Evolutionary conservation across 2,329 filamentous ascomycete species (phyloP).

Genomic region (Lasiodiplodia sp.): DNA sequence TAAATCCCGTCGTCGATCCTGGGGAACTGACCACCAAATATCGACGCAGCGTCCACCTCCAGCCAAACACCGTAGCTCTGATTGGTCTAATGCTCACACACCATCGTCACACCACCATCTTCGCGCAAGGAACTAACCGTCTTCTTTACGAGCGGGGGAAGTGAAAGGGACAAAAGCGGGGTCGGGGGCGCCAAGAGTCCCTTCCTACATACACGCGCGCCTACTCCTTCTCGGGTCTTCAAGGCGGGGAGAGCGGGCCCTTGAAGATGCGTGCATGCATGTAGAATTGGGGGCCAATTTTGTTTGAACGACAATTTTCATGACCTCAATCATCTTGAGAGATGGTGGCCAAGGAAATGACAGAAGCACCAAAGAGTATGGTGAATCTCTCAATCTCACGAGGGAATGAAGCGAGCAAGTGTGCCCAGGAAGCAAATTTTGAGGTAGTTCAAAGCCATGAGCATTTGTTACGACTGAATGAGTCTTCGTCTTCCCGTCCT

Average conservation of each 20-base stretch:
- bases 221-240: not conserved
- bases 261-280: not conserved
- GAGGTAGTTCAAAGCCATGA: not conserved
- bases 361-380: too few relatives aligned
- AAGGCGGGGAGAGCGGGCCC: not conserved
- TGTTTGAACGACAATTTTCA: not conserved
- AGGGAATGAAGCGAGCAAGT: not conserved
- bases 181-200: not conserved
- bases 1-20: not conserved
- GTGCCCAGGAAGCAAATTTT: not conserved
- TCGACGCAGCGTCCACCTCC: not conserved
- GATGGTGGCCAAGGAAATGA: not conserved
- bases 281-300: not conserved
- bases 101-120: too few relatives aligned
- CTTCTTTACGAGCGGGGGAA: not conserved
- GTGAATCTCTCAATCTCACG: too few relatives aligned
- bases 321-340: not conserved
- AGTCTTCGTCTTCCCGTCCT: not conserved
- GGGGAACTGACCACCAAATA: not conserved
- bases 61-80: not conserved
- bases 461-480: not conserved
- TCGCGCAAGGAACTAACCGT: not conserved
- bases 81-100: not conserved
- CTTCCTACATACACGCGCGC: not conserved
- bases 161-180: not conserved